Evolutionary conservation across 495 filamentous ascomycete genomes (phyloP).

Genomic region (Aspergillus conjunctus): DNA sequence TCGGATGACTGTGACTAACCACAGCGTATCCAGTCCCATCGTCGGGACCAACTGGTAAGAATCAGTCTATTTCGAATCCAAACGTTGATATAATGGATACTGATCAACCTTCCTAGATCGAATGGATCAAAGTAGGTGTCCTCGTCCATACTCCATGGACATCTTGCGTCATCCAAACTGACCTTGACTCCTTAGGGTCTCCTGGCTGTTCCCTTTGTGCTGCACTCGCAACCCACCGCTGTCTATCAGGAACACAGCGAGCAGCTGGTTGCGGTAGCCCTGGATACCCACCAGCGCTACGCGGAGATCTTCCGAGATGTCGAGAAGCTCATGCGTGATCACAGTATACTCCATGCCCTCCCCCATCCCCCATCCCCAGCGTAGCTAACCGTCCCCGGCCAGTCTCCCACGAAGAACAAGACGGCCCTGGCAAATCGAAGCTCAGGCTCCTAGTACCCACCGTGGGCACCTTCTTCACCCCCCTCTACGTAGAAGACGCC

Average conservation of each 20-base stretch:
- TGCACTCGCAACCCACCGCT: conserved; percentile 91
- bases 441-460: conserved; percentile 88
- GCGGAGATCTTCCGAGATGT: conserved; percentile 95
- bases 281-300: conserved; percentile 75
- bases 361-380: background rate
- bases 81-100: background rate
- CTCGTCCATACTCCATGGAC: background rate
- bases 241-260: conserved; percentile 61
- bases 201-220: conserved; percentile 92
- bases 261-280: conserved; percentile 53
- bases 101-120: conserved; percentile 47
- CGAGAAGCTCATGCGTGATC: conserved; percentile 85
- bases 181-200: conserved; percentile 74
- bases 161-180: conserved; percentile 6
- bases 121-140: conserved; percentile 67
- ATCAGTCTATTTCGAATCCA: background rate
- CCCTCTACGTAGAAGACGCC: conserved; percentile 78
- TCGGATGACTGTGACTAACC: conserved; percentile 23
- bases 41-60: conserved; percentile 80
- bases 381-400: background rate
- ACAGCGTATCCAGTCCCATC: conserved; percentile 60
- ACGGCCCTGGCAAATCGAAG: conserved; percentile 73
- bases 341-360: conserved; percentile 63
- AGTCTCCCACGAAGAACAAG: conserved; percentile 70
- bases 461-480: conserved; percentile 90